Evolutionary conservation across 2,329 filamentous ascomycete species (phyloP).

Genomic region (Ophiobolus disseminans): DNA sequence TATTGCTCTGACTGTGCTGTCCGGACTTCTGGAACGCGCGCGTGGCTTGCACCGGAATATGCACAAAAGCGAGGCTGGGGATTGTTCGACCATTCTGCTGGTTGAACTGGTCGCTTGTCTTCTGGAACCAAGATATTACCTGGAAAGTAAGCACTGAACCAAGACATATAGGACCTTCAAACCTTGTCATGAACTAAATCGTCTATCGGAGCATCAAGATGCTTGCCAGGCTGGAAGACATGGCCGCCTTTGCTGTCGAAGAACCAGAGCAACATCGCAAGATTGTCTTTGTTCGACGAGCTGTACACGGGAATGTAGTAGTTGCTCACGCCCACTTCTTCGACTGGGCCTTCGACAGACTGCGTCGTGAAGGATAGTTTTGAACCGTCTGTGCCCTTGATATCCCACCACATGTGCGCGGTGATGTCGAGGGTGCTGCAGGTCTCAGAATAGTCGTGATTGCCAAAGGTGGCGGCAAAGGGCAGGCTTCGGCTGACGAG

Average conservation of each 20-base stretch:
- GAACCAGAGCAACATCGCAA: slow-evolving; percentile 70
- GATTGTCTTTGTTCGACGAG: slow-evolving; percentile 38
- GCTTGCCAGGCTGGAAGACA: slow-evolving; percentile 22
- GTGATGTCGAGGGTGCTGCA: slow-evolving; percentile 32
- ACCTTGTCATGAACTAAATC: slow-evolving; percentile 36
- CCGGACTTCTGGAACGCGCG: slow-evolving; percentile 54
- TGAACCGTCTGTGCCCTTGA: slow-evolving; percentile 60
- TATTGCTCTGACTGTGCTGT: slow-evolving; percentile 53
- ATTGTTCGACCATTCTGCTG: slow-evolving; percentile 45
- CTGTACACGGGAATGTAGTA: slow-evolving; percentile 62
- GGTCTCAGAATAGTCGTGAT: slow-evolving; percentile 63
- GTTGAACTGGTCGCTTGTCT: slow-evolving; percentile 21
- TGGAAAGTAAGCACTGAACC: slow-evolving; percentile 5
- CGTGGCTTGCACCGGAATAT: slow-evolving; percentile 54
- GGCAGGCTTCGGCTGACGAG: slow-evolving; percentile 63
- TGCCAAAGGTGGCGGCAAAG: slow-evolving; percentile 75
- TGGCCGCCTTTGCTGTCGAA: slow-evolving; percentile 62
- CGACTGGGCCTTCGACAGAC: slow-evolving; percentile 49
- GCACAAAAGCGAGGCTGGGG: slow-evolving; percentile 63
- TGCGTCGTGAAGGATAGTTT: slow-evolving; percentile 50
- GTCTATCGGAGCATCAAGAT: slow-evolving; percentile 14
- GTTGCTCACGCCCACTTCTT: slow-evolving; percentile 54
- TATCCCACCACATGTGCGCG: slow-evolving; percentile 37
- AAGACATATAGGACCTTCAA: neutral
- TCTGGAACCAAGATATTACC: slow-evolving; percentile 39